A percentile compares a stretch with the other conserved stretches of the same genome.
These are phyloP conservation scores for Nicotiana undulata DNA, from an alignment of 257 asterid genomes.

Conservation along the genomic window DNA sequence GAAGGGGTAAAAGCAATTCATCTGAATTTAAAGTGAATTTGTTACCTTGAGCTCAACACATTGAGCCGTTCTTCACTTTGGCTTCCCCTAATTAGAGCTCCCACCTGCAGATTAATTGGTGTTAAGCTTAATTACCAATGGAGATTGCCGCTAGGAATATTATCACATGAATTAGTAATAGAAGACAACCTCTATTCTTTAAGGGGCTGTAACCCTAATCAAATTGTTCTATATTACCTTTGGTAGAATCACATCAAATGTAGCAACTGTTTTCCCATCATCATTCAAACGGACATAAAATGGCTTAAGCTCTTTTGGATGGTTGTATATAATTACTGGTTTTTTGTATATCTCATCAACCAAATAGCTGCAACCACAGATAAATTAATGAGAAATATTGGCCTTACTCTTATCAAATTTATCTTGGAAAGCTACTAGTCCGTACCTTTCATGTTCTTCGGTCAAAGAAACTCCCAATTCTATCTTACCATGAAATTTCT, in stretches of 20 bases:
- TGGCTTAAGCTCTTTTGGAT: constrained; percentile 62
- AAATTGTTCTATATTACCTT: constrained; percentile 32
- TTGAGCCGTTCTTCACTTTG: constrained; percentile 72
- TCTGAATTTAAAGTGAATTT: background rate
- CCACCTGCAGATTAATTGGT: constrained; percentile 38
- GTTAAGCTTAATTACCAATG: background rate
- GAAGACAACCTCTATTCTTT: background rate
- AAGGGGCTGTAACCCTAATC: background rate
- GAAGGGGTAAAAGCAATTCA: background rate
- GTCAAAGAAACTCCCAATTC: constrained; percentile 62
- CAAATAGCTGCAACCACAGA: constrained; percentile 41
- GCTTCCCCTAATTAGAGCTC: constrained; percentile 70
- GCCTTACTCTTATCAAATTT: background rate
- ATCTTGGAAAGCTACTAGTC: background rate
- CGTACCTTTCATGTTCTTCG: constrained; percentile 82
- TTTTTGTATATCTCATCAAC: constrained; percentile 53
- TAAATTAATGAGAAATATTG: background rate
- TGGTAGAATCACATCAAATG: constrained; percentile 72
- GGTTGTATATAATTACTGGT: constrained; percentile 62
- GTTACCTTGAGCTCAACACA: constrained; percentile 50
- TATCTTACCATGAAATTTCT: constrained; percentile 29
- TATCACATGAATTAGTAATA: background rate
- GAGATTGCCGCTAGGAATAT: background rate
- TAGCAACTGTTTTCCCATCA: constrained; percentile 65
- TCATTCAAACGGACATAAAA: constrained; percentile 54